These are phyloP conservation scores for Trichophyton simii DNA, from an alignment of 2,329 filamentous ascomycete species.

Conservation along the genomic window DNA sequence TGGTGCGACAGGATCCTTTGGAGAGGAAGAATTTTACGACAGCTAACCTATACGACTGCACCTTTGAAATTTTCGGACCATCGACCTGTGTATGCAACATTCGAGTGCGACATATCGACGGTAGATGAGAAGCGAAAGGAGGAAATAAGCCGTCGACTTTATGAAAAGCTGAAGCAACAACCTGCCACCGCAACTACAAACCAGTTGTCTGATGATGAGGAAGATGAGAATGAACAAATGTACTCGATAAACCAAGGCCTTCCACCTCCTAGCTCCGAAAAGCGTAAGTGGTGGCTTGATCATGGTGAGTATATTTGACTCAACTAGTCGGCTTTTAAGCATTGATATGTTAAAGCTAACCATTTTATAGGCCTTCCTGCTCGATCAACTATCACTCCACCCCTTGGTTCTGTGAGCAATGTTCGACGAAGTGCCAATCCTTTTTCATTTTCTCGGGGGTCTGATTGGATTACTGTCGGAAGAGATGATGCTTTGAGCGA, in stretches of 20 bases:
- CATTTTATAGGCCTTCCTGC: constrained; percentile 51
- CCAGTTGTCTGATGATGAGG: constrained; percentile 17
- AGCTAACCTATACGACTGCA: constrained; percentile 70
- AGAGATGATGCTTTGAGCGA: neutral
- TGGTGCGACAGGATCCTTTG: constrained; percentile 93
- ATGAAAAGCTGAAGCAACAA: constrained; percentile 51
- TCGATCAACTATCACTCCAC: constrained; percentile 57
- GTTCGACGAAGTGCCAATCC: constrained; percentile 67
- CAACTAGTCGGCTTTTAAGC: constrained; percentile 5
- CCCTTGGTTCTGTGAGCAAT: constrained; percentile 56
- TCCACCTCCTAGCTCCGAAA: constrained; percentile 50
- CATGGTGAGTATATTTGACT: constrained; percentile 35
- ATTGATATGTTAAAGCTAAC: constrained; percentile 9
- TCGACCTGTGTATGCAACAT: constrained; percentile 83
- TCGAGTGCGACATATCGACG: constrained; percentile 70
- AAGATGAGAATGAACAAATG: constrained; percentile 54
- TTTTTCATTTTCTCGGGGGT: constrained; percentile 59
- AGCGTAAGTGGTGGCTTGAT: constrained; percentile 54
- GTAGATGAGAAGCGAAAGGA: constrained; percentile 65
- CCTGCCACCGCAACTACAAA: constrained; percentile 11
- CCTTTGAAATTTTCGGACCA: constrained; percentile 86
- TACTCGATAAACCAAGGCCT: constrained; percentile 70
- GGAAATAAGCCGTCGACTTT: constrained; percentile 59
- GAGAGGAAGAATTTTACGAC: constrained; percentile 70
- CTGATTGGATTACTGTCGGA: constrained; percentile 60